phyloP scores from a whole-genome alignment of 805 yeast species.

The Dipodascus geniculatus region DNA sequence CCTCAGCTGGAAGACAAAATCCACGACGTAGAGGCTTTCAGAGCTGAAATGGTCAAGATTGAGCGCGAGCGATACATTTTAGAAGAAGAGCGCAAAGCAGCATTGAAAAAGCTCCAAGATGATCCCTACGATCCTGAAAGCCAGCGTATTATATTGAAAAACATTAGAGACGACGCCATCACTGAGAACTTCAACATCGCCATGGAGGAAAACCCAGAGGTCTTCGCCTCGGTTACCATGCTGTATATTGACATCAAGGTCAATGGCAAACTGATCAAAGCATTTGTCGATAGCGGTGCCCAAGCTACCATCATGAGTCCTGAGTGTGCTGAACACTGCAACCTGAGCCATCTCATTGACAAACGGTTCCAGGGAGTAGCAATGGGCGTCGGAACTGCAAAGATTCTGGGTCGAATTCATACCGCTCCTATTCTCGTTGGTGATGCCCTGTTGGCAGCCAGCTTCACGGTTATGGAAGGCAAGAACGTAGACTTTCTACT shows the following conservation, averaged over 20 bases:
- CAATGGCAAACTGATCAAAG: slow-evolving; percentile 72
- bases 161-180: slow-evolving; percentile 58
- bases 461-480: slow-evolving; percentile 59
- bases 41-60: slow-evolving; percentile 23
- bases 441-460: slow-evolving; percentile 47
- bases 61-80: slow-evolving; percentile 18
- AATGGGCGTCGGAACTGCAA: slow-evolving; percentile 77
- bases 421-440: slow-evolving; percentile 79
- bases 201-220: slow-evolving; percentile 79
- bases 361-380: slow-evolving; percentile 73
- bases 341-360: slow-evolving; percentile 64
- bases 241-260: slow-evolving; percentile 67
- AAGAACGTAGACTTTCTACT: slow-evolving; percentile 49
- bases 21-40: slow-evolving; percentile 39
- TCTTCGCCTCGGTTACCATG: slow-evolving; percentile 75
- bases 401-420: slow-evolving; percentile 76
- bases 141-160: slow-evolving; percentile 52
- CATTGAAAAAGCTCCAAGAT: slow-evolving; percentile 40
- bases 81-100: slow-evolving; percentile 33
- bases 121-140: slow-evolving; percentile 64
- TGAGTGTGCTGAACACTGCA: slow-evolving; percentile 58
- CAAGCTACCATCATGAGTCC: slow-evolving; percentile 78
- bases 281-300: slow-evolving; percentile 96
- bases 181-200: slow-evolving; percentile 76
- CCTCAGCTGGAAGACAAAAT: slow-evolving; percentile 40